A percentile compares a stretch with the other conserved stretches of the same genome.
Evolutionary conservation across 2,329 filamentous ascomycete species (phyloP).

Genomic region (Diaporthe vaccinii): DNA sequence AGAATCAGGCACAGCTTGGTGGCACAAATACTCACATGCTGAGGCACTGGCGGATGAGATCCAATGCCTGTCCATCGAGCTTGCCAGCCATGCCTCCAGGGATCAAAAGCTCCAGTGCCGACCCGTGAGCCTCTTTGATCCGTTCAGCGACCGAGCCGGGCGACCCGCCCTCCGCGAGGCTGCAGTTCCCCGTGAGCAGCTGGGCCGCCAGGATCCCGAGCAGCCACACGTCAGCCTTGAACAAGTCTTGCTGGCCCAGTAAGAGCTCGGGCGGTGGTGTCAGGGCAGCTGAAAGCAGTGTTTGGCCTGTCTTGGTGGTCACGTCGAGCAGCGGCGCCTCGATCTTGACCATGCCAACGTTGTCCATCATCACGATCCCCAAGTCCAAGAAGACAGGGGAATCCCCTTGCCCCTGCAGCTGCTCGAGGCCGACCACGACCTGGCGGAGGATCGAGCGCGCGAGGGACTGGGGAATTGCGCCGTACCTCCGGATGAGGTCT

Average conservation of each 20-base stretch:
- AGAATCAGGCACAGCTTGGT: not conserved
- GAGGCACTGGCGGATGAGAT: slow-evolving; percentile 32
- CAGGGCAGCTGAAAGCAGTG: not conserved
- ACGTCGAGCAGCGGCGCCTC: slow-evolving; percentile 33
- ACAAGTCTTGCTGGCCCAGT: not conserved
- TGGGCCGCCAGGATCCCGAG: slow-evolving; percentile 31
- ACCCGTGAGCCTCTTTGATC: not conserved
- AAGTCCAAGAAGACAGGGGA: not conserved
- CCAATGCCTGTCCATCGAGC: slow-evolving; percentile 10
- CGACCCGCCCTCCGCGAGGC: not conserved
- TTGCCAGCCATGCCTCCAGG: not conserved
- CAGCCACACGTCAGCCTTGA: slow-evolving; percentile 34
- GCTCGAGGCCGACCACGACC: slow-evolving; percentile 6
- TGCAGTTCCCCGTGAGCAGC: slow-evolving; percentile 6
- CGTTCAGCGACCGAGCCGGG: not conserved
- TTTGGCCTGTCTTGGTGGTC: not conserved
- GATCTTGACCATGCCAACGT: slow-evolving; percentile 17
- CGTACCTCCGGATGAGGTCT: slow-evolving; percentile 6
- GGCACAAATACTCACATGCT: slow-evolving; percentile 15
- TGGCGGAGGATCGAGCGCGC: slow-evolving; percentile 21
- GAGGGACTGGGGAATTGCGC: slow-evolving; percentile 9
- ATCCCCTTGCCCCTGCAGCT: slow-evolving; percentile 11
- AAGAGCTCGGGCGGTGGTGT: slow-evolving; percentile 20
- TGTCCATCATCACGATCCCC: slow-evolving; percentile 9
- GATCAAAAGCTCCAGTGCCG: slow-evolving; percentile 7